Conservation (phyloP, 805 yeast genomes). For the Metschnikowia drakensbergensis region DNA sequence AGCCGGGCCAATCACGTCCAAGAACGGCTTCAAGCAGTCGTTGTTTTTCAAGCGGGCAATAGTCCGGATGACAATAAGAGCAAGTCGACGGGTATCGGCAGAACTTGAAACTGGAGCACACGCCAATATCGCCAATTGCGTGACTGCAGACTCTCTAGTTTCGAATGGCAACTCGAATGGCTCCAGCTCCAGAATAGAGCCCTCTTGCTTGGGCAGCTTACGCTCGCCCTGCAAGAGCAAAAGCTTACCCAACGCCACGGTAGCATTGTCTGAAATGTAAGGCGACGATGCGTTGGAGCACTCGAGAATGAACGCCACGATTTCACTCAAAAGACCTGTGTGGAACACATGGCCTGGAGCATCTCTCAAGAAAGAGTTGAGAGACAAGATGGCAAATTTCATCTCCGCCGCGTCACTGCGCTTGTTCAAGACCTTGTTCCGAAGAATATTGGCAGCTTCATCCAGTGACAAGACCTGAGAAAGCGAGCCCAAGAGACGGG, state of each 20-base stretch:
- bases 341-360: slow-evolving; percentile 63
- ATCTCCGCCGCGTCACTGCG: slow-evolving; percentile 43
- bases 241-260: slow-evolving; percentile 78
- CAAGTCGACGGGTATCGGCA: slow-evolving; percentile 71
- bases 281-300: slow-evolving; percentile 42
- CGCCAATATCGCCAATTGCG: slow-evolving; percentile 47
- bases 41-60: slow-evolving; percentile 59
- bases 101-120: slow-evolving; percentile 58
- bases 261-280: slow-evolving; percentile 69
- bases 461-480: slow-evolving; percentile 61
- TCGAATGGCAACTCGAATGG: slow-evolving; percentile 43
- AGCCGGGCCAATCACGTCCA: slow-evolving; percentile 60
- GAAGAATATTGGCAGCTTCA: slow-evolving; percentile 60
- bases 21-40: slow-evolving; percentile 47
- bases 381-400: slow-evolving; percentile 61
- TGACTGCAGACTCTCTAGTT: slow-evolving; percentile 40
- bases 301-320: slow-evolving; percentile 45
- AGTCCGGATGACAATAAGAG: slow-evolving; percentile 74
- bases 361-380: slow-evolving; percentile 77
- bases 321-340: slow-evolving; percentile 47
- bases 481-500: slow-evolving; percentile 72
- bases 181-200: slow-evolving; percentile 8
- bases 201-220: slow-evolving; percentile 24
- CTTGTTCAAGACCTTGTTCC: slow-evolving; percentile 52
- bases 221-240: slow-evolving; percentile 49